A percentile compares a stretch with the other conserved stretches of the same genome.
These are phyloP conservation scores for Psilocybe cubensis DNA, from an alignment of 768 basidiomycete species.

Conservation along the genomic window DNA sequence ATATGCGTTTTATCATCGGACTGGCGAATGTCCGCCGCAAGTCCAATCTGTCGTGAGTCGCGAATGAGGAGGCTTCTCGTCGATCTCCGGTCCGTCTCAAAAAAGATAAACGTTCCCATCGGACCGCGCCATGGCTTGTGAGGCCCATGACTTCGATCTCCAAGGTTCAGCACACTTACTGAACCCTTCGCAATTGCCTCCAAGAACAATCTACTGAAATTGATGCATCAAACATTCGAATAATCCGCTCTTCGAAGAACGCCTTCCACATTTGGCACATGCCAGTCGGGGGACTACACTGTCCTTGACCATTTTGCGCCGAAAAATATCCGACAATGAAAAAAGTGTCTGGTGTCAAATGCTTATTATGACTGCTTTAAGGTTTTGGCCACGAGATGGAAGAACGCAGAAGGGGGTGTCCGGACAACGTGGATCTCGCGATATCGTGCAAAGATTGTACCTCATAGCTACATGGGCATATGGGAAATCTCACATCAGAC, in stretches of 20 bases:
- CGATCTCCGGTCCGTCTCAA: not conserved
- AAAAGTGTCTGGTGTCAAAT: not conserved
- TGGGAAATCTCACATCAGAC: not conserved
- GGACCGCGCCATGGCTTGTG: not conserved
- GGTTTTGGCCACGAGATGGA: conserved; percentile 6
- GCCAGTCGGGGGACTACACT: not conserved
- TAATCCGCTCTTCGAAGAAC: not conserved
- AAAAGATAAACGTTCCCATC: not conserved
- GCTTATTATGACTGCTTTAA: not conserved
- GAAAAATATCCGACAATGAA: conserved; percentile 13
- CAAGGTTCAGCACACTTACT: not conserved
- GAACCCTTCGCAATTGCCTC: not conserved
- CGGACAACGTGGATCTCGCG: conserved; percentile 9
- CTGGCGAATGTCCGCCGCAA: not conserved
- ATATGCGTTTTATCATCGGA: not conserved
- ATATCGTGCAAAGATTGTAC: not conserved
- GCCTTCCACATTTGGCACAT: not conserved
- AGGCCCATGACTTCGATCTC: not conserved
- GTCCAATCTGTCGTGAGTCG: not conserved
- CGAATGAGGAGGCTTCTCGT: not conserved
- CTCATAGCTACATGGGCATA: conserved; percentile 3
- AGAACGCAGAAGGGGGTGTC: not conserved
- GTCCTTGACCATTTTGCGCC: conserved; percentile 4
- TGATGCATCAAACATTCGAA: not conserved
- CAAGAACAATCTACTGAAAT: not conserved